Evolutionary conservation across 2,329 filamentous ascomycete species (phyloP).

Genomic region (Fusarium graminum): DNA sequence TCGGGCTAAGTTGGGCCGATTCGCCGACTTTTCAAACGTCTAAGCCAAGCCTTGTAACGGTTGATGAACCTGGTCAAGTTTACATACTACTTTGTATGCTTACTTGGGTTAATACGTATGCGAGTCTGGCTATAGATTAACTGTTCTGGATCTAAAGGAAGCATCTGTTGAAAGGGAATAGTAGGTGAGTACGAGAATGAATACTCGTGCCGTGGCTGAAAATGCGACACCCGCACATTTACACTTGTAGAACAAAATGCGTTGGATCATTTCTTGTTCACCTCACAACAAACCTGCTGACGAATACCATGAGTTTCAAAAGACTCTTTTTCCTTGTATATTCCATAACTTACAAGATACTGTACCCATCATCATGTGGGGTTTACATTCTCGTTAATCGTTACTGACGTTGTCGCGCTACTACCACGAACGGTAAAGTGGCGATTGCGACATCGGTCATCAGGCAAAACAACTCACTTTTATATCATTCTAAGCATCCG

Average conservation of each 20-base stretch:
- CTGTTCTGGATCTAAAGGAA: not conserved
- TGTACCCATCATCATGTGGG: slow-evolving; percentile 16
- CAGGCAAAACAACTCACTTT: slow-evolving; percentile 26
- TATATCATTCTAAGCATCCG: slow-evolving; percentile 28
- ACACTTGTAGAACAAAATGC: not conserved
- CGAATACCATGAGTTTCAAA: not conserved
- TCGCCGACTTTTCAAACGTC: slow-evolving; percentile 19
- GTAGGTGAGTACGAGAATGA: not conserved
- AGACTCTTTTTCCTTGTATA: not conserved
- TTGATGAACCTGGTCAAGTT: not conserved
- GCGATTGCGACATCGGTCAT: slow-evolving; percentile 49
- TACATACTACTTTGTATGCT: not conserved
- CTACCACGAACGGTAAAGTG: slow-evolving; percentile 41
- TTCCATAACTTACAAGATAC: not conserved
- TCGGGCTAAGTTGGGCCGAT: slow-evolving; percentile 24
- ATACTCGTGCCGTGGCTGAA: too few species aligned
- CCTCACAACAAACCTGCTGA: not conserved
- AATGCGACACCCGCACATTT: not conserved
- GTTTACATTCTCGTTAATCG: slow-evolving; percentile 20
- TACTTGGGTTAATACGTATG: not conserved
- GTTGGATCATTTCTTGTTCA: not conserved
- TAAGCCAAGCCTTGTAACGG: not conserved
- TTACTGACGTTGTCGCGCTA: slow-evolving; percentile 34
- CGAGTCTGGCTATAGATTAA: too few species aligned
- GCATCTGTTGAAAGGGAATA: not conserved